Conservation (phyloP, 176 grass and related monocot genomes). For the Miscanthus lutarioriparius region DNA sequence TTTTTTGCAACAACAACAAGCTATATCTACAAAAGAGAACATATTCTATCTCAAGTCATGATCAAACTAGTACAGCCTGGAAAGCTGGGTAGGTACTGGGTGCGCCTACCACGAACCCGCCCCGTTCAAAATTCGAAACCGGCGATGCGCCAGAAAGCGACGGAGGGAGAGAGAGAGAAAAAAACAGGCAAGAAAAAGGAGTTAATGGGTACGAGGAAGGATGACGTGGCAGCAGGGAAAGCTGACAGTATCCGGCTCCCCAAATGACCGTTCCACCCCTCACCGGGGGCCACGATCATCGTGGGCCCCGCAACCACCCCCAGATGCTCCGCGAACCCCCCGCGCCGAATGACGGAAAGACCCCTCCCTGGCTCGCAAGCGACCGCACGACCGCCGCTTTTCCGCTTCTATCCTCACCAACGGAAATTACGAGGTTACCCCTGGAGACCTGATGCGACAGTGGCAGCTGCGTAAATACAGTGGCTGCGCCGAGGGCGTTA, state of each 20-base stretch:
- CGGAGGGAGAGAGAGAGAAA: not conserved
- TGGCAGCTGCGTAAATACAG: constrained; percentile 16
- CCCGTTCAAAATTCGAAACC: constrained; percentile 60
- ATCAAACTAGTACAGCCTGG: not conserved
- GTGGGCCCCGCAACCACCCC: constrained; percentile 29
- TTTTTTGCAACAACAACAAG: not conserved
- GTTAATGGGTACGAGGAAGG: constrained; percentile 87
- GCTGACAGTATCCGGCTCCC: not conserved
- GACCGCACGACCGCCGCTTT: constrained; percentile 1
- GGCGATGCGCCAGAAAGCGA: constrained; percentile 33
- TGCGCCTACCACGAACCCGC: constrained; percentile 1
- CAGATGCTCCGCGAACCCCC: constrained; percentile 20
- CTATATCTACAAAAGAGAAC: not conserved
- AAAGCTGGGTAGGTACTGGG: constrained; percentile 36
- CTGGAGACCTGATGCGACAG: not conserved
- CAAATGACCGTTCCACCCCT: constrained; percentile 48
- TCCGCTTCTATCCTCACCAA: not conserved
- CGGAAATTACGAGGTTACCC: not conserved
- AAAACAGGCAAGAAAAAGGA: constrained; percentile 21
- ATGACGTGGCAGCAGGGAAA: constrained; percentile 63
- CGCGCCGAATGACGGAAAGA: not conserved
- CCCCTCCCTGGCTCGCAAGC: constrained; percentile 21
- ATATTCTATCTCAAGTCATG: not conserved
- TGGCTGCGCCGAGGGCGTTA: not conserved
- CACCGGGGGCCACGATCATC: not conserved